Base-by-base conservation (phyloP, 169 alveolate species). In the Plasmodium fragile region DNA sequence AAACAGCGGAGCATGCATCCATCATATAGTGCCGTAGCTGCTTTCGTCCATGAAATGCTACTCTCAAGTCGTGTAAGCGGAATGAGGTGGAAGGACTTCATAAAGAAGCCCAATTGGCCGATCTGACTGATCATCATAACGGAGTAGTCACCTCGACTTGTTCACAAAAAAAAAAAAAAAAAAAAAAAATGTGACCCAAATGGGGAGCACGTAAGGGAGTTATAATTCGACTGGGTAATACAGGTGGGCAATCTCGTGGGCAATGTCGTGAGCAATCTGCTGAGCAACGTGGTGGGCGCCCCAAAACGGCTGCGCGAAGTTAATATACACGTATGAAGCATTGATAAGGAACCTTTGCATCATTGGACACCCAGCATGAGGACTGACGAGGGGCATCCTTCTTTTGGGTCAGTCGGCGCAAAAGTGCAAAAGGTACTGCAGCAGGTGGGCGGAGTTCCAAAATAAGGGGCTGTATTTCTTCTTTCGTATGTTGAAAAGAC, bases 391-490 rank as follows among this genome's bases (percentile, higher is more conserved):
- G 34, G 78, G 4, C 32, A 8, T 16, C 34, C 39, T 59, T 13
- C 55, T 11, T 16, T 43, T 43, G 28, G 32, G 53, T n/a, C 53
- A 78, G 16, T 83, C 75, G 18, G 52, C 30, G 45, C 92, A 83
- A 10, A 69, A 83, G n/a, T 83, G 75, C 52, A 83, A 53, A 22
- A 83, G 75, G 82, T 72, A 83, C 82, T 83, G 92, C 10, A 83
- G 43, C 28, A 83, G 82, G 32, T 83, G 82, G 3, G 82, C 75
- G 77, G 92, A 83, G 55, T 83, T 83, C 92, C 92, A 83, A 41
- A 83, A 83, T 43, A 83, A 16, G 0, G 92, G 52, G 52, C 49
- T 83, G 39, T 70, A 83, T n/a, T 83, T 83, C 69, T 83, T 83
- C 32, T 36, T 83, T 83, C 92, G 59, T 5, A 83, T 34, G 75